A percentile compares a stretch with the other conserved stretches of the same genome.
These are phyloP conservation scores for Curvularia hawaiiensis DNA, from an alignment of 2,329 filamentous ascomycete genomes.

Conservation along the genomic window DNA sequence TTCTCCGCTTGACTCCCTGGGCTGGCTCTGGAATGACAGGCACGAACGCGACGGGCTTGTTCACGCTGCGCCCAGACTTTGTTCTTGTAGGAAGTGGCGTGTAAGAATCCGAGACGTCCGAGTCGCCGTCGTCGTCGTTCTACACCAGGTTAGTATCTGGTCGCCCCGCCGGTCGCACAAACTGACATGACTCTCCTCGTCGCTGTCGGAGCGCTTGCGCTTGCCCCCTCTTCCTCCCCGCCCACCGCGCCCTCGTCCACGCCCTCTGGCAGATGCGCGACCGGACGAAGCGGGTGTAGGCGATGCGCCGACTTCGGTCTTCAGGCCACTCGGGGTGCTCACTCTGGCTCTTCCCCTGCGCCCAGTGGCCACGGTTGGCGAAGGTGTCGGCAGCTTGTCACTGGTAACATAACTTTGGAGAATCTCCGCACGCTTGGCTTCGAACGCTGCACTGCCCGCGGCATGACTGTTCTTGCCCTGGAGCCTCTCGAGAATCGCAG, in stretches of 20 bases:
- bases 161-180: slow-evolving; percentile 3
- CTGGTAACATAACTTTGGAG: slow-evolving; percentile 53
- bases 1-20: slow-evolving; percentile 60
- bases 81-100: slow-evolving; percentile 68
- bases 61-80: slow-evolving; percentile 75
- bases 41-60: slow-evolving; percentile 68
- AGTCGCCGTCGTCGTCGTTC: slow-evolving; percentile 44
- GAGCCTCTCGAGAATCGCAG: slow-evolving; percentile 49
- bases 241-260: slow-evolving; percentile 43
- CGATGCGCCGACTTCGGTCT: slow-evolving; percentile 36
- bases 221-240: slow-evolving; percentile 47
- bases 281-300: slow-evolving; percentile 27
- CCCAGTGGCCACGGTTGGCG: slow-evolving; percentile 36
- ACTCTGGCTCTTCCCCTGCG: slow-evolving; percentile 42
- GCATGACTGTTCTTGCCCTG: slow-evolving; percentile 43
- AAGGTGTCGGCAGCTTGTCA: slow-evolving; percentile 49
- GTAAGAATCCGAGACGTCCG: slow-evolving; percentile 52
- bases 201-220: slow-evolving; percentile 47
- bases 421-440: slow-evolving; percentile 54
- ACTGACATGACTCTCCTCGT: slow-evolving; percentile 44
- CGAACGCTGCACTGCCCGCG: slow-evolving; percentile 49
- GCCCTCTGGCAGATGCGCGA: slow-evolving; percentile 46
- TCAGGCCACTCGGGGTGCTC: slow-evolving; percentile 39
- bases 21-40: slow-evolving; percentile 59
- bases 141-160: slow-evolving; percentile 26